Base-by-base conservation (phyloP, 805 yeast species). In the Candida taoyuanica region DNA sequence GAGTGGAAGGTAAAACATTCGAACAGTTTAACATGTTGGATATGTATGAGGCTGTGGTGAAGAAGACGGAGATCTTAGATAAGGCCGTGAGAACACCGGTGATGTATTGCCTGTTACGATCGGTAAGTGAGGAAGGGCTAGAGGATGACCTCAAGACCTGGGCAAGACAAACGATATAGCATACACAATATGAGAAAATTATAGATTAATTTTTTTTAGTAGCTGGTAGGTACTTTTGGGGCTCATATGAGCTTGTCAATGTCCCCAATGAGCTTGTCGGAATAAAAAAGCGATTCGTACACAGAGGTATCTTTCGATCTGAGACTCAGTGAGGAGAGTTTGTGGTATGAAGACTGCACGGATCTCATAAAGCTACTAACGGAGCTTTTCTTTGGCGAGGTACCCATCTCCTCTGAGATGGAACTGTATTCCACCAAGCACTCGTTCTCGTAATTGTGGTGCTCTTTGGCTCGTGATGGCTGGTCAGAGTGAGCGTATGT, bases 21-120 rank as follows among this genome's bases (percentile, higher is more conserved):
- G 46, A 46, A 30, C 59, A 54, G 37, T 51, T 29, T 20, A 54
- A 54, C 31, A 51, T 43, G 30, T 36, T 54, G 13, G 56, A 52
- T 33, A 39, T 45, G 16, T 54, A 43, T 29, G 49, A 48, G 11
- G 44, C 48, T 1, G 15, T 33, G 0, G 29, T 42, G 12, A 29
- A 29, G 17, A 43, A 44, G 33, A 51, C 38, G 36, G 57, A 47
- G 24, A 33, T 54, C 4, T 11, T 51, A 26, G 49, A 49, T 14
- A 53, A 50, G 34, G 48, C 42, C 15, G 25, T 36, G 15, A 45
- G 36, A 19, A 44, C 50, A 1, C 44, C 54, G 5, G 55, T 54
- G 11, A 40, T 54, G 8, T 51, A 53, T 21, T 36, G 44, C 3
- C 23, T 53, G 16, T 18, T 54, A 13, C 37, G 54, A 30, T 30